Evolutionary conservation across 1,139 yeast genomes (phyloP).

Genomic region (Yamadazyma siamensis): DNA sequence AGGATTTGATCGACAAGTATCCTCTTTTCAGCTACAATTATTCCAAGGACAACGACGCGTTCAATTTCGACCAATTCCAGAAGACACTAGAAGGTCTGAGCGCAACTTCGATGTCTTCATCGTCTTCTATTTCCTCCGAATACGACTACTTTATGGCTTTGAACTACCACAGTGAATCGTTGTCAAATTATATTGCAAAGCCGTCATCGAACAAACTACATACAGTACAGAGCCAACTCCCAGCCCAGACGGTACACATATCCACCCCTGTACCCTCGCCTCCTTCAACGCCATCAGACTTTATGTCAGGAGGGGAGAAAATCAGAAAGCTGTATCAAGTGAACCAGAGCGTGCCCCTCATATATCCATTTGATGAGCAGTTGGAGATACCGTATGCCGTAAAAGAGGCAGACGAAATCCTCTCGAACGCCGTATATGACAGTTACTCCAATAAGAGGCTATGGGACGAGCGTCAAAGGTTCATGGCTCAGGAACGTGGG

Average conservation of each 20-base stretch:
- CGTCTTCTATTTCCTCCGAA: slow-evolving; percentile 17
- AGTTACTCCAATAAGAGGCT: slow-evolving; percentile 65
- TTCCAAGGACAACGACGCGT: slow-evolving; percentile 11
- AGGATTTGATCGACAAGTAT: slow-evolving; percentile 69
- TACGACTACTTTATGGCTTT: slow-evolving; percentile 41
- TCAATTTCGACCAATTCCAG: slow-evolving; percentile 18
- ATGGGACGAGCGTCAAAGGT: slow-evolving; percentile 67
- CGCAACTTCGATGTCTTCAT: slow-evolving; percentile 3
- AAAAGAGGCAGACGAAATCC: slow-evolving; percentile 65
- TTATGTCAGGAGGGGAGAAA: slow-evolving; percentile 59
- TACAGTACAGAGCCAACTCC: slow-evolving; percentile 52
- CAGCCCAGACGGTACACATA: slow-evolving; percentile 67
- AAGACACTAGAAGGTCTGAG: slow-evolving; percentile 10
- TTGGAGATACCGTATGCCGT: slow-evolving; percentile 66
- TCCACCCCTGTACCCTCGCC: slow-evolving; percentile 93
- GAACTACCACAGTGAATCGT: slow-evolving; percentile 44
- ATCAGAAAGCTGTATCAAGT: slow-evolving; percentile 73
- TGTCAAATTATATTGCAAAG: slow-evolving; percentile 56
- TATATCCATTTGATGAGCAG: slow-evolving; percentile 51
- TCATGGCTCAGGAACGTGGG: slow-evolving; percentile 78
- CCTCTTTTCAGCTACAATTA: slow-evolving; percentile 51
- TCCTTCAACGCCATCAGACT: slow-evolving; percentile 59
- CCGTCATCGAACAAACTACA: slow-evolving; percentile 58
- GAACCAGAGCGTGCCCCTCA: slow-evolving; percentile 74
- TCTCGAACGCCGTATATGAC: slow-evolving; percentile 59